Evolutionary conservation across 176 grass and related monocot species (phyloP), one percentile per base, ranked within the genome.

Genomic region (Miscanthus lutarioriparius): DNA sequence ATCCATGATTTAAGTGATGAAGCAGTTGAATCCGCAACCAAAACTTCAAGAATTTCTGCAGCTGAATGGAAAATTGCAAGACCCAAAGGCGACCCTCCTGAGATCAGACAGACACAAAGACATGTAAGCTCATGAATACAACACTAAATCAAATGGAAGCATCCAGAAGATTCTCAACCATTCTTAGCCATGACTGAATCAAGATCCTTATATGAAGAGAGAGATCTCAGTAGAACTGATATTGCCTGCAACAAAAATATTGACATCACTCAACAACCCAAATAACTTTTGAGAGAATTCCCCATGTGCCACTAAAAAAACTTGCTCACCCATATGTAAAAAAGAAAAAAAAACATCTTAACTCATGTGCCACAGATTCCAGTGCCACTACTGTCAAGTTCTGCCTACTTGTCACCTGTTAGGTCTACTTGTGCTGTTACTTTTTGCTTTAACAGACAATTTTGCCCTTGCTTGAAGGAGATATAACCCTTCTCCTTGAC

Each of bases 21-120:
- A 88, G 93, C 89, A 82, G 91, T 84, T 75, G 96, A 93, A 82
- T 98, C 96, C 69, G 91, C 85, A 73, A 98, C 96, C 74, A 98
- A 84, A 74, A 98, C 89, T 98, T 98, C 96, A 85, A 98, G 92
- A 86, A 98, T 93, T 84, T 93, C 96, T 17, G 92, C 88, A 85
- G 96, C 87, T 15, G 93, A 90, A 89, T 98, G 93, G 84, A 95
- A 95, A 82, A 98, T 95, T 26, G 96, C 96, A 76, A 93, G 87
- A 78, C 96, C 90, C 81, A 98, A 89, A 32, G 93, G 89, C 20
- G 89, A 93, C n/a, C 82, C 86, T 66, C 91, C 95, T 97, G 82
- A 83, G 51, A 90, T 78, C 22, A 70, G 49, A 72, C 10, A 84
- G 35, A 76, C 15, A 53, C 43, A 59, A 86, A 82, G 3, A 77